Conservation (phyloP, 78 protist genomes). For the Dictyostelium intermedium region DNA sequence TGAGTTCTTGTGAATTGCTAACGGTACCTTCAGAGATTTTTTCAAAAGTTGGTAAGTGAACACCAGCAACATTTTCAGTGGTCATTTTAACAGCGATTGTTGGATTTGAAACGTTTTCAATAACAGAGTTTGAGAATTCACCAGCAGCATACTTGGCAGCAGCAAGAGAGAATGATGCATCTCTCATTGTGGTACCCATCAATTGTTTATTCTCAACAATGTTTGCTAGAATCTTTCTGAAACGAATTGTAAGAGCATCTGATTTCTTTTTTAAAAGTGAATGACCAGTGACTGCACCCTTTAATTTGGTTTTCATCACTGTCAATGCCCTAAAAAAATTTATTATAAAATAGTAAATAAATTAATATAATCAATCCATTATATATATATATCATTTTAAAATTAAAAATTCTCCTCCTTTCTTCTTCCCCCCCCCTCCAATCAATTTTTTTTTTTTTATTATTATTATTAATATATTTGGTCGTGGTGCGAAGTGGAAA, state of each 20-base stretch:
- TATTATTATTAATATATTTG: too few species aligned
- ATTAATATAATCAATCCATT: background rate
- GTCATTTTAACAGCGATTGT: constrained; percentile 72
- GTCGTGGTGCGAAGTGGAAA: too few species aligned
- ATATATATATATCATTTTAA: too few species aligned
- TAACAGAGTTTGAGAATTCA: constrained; percentile 85
- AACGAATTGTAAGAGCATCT: constrained; percentile 94
- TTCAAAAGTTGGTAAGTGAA: constrained; percentile 91
- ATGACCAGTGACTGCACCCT: constrained; percentile 97
- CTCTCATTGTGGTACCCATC: constrained; percentile 87
- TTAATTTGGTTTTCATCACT: constrained; percentile 88
- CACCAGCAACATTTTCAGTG: constrained; percentile 97
- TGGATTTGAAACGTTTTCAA: constrained; percentile 81
- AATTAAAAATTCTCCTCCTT: too few species aligned
- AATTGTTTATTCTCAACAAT: constrained; percentile 79
- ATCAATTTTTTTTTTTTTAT: background rate
- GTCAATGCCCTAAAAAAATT: constrained; percentile 88
- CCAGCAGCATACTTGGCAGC: constrained; percentile 91
- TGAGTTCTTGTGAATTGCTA: constrained; percentile 68
- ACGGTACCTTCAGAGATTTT: constrained; percentile 62
- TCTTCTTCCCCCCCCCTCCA: too few species aligned
- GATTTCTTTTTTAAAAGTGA: constrained; percentile 96
- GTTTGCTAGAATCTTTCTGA: constrained; percentile 85
- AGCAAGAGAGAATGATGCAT: constrained; percentile 89
- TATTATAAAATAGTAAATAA: background rate